Base-by-base conservation (phyloP, 805 yeast species). In the Candida orba region DNA sequence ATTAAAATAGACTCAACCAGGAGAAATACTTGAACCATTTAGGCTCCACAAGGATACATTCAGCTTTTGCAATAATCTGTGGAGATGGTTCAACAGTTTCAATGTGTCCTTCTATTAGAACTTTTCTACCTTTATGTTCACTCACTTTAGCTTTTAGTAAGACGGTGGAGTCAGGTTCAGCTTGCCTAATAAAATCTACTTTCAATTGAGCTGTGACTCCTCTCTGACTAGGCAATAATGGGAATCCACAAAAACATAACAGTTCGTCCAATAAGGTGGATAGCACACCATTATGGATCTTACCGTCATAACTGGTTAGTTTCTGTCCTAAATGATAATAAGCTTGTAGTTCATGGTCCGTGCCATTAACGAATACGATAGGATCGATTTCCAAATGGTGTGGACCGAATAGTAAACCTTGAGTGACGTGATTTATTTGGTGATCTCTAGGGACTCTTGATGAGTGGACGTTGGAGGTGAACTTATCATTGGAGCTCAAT, bases 131-230 rank as follows among this genome's bases (percentile, higher is more conserved):
- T 48, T 81, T 81, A 12, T 63, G 56, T 53, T 83, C 78, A 1
- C 60, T 60, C 1, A 90, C 89, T 37, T 74, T 68, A 0, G 95
- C 95, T 36, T 69, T 69, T 39, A 93, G 63, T 13, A 87, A 68
- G 2, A 89, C 76, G 9, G 81, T 77, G 20, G 81, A 68, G 46
- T 78, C 75, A 0, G 89, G 82, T 7, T 67, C 60, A 5, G 64
- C 63, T 35, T 72, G 71, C n/a, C 58, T 47, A 9, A 53, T 33
- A 62, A 87, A 91, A 41, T 83, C 70, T 8, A 91, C 68, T 3
- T 73, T 64, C 36, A 91, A 67, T 40, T 71, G 73, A 0, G 96
- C 99, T 0, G 99, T 91, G 22, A 93, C 96, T 13, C 98, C 99
- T 40, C 83, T 71, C 44, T 79, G 75, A 45, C 80, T 78, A 1